Conservation (phyloP, 371 early-diverging fungal genomes). For the Globomyces sp. region DNA sequence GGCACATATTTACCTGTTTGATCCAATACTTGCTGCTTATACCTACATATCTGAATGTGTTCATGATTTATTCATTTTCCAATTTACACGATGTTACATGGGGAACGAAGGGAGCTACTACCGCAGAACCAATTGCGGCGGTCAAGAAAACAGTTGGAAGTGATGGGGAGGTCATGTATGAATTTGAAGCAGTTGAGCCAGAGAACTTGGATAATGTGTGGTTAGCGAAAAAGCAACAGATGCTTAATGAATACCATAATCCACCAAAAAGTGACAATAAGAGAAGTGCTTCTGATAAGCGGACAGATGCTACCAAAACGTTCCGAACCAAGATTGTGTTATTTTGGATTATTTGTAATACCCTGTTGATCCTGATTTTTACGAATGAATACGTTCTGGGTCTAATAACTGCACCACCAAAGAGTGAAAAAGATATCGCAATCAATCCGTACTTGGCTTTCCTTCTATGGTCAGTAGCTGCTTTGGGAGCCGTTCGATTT, state of each 20-base stretch:
- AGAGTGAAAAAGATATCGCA: background rate
- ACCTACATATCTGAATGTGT: constrained; percentile 84
- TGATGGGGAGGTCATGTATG: background rate
- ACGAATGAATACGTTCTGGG: constrained; percentile 15
- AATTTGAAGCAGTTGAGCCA: constrained; percentile 36
- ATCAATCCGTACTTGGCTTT: constrained; percentile 34
- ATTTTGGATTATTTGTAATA: background rate
- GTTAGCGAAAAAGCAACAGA: background rate
- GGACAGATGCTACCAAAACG: background rate
- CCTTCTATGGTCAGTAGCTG: constrained; percentile 58
- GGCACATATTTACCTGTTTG: constrained; percentile 91
- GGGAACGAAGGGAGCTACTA: constrained; percentile 77
- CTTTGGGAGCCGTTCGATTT: constrained; percentile 70
- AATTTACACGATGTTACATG: constrained; percentile 79
- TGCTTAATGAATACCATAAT: background rate
- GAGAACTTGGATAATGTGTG: background rate
- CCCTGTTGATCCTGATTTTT: background rate
- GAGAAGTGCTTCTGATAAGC: background rate
- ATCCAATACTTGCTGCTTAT: constrained; percentile 80
- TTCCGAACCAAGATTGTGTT: background rate
- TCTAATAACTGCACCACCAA: background rate
- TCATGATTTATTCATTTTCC: constrained; percentile 83
- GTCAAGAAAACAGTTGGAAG: constrained; percentile 6
- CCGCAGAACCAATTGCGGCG: constrained; percentile 17
- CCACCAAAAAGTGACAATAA: background rate